Base-by-base conservation (phyloP, 192 early-diverging fungal species). In the Powellomyces hirtus region DNA sequence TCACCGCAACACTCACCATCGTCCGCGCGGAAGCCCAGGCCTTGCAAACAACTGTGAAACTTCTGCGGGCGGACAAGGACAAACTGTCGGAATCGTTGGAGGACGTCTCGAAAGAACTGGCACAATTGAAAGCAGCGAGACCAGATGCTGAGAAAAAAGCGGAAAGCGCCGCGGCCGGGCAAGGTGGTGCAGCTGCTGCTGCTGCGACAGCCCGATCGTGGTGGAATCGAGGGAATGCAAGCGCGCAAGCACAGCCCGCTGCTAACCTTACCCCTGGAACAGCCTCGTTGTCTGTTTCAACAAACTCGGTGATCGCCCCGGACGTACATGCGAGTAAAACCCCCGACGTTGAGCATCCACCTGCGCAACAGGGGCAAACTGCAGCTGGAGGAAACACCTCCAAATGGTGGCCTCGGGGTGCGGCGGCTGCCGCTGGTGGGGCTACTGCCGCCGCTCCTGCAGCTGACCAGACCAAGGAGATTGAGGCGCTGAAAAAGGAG, bases 201-300 rank as follows among this genome's bases (percentile, higher is more conserved):
- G 68, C 59, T 20, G 31, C 45, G 4, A 13, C 34, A 13, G 49
- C 60, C 4, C 44, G 61, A 13, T 71, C 59, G 6, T 71, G 68
- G 68, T 71, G 68, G 68, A 42, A 31, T 35, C n/a, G 59, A 5
- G 58, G 38, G 0, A 31, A n/a, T 50, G 38, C 42, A 31, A 65
- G 30, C 33, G 18, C 42, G 31, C 29, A 22, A 29, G 46, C 46
- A 24, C 7, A 18, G 20, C 16, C 45, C n/a, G 65, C 42, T 13
- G 45, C 44, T 11, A 50, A 33, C 24, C 40, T n/a, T 10, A 42
- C 10, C 40, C 53, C 53, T 16, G 31, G 27, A 18, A 31, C 29
- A 29, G 53, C 10, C 4, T 18, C 18, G 16, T 56, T 56, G 53
- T 34, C 65, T 10, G 29, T 34, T 26, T 49, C 44, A 26, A 31